Evolutionary conservation across 805 yeast genomes (phyloP).

Genomic region (Yarrowia deformans): DNA sequence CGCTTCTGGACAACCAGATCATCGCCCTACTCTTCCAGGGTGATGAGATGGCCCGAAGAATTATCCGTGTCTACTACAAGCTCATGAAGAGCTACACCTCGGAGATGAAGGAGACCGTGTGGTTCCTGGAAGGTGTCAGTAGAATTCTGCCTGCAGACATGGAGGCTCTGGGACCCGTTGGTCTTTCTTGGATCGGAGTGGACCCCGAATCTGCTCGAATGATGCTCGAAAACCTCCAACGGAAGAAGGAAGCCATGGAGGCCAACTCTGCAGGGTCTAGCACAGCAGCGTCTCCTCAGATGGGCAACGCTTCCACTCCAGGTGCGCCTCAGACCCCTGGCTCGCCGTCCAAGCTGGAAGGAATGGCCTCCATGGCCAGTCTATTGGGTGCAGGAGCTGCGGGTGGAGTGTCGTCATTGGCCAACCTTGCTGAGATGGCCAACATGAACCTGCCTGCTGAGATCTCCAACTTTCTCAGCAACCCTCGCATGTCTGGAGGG

Average conservation of each 20-base stretch:
- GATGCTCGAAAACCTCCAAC: conserved; percentile 36
- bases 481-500: conserved; percentile 21
- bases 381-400: conserved; percentile 28
- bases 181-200: conserved; percentile 36
- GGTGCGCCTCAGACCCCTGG: conserved; percentile 6
- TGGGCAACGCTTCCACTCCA: conserved; percentile 7
- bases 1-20: conserved; percentile 81
- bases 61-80: conserved; percentile 87
- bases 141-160: conserved; percentile 89
- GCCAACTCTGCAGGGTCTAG: conserved; percentile 9
- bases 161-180: conserved; percentile 69
- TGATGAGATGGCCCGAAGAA: conserved; percentile 86
- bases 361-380: conserved; percentile 31
- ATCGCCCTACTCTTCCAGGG: conserved; percentile 80
- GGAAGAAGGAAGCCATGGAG: conserved; percentile 26
- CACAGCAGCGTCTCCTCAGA: conserved; percentile 25
- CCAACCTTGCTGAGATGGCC: conserved; percentile 30
- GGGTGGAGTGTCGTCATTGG: conserved; percentile 18
- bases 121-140: conserved; percentile 94
- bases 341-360: conserved; percentile 34
- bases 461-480: conserved; percentile 21
- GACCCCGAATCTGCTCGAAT: conserved; percentile 38
- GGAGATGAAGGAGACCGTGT: conserved; percentile 86
- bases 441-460: conserved; percentile 24
- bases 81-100: conserved; percentile 80